Percentiles rank a stretch among this genome's conserved stretches.
phyloP scores from a whole-genome alignment of 305 asterid species.

The Nicotiana rustica region DNA sequence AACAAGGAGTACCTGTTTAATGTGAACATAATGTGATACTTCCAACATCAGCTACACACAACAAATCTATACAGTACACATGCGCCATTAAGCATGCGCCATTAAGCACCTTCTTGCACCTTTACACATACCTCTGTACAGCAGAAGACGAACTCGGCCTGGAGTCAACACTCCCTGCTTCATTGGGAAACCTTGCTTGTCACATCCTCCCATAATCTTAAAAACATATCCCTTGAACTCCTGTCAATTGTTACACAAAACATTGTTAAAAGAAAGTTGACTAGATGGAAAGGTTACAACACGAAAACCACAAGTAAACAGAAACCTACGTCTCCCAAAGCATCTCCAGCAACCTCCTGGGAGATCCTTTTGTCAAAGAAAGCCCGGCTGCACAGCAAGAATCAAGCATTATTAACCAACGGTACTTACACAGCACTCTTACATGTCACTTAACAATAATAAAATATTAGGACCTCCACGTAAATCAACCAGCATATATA shows the following conservation, averaged over 20 bases:
- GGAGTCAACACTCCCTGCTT: slow-evolving; percentile 57
- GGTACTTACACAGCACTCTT: neutral
- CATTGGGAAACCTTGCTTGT: slow-evolving; percentile 58
- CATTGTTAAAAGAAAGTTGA: neutral
- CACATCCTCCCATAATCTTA: slow-evolving; percentile 57
- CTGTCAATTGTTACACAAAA: slow-evolving; percentile 27
- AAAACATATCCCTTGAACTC: slow-evolving; percentile 54
- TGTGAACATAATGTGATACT: neutral
- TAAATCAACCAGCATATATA: neutral
- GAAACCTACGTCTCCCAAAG: slow-evolving; percentile 46
- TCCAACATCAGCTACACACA: neutral
- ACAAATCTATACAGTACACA: neutral
- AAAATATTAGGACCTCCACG: neutral
- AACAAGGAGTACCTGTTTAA: slow-evolving; percentile 52
- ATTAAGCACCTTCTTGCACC: neutral
- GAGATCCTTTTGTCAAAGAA: slow-evolving; percentile 56
- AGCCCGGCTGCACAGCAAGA: slow-evolving; percentile 43
- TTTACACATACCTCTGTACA: slow-evolving; percentile 42
- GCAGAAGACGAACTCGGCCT: slow-evolving; percentile 52
- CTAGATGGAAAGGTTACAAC: neutral
- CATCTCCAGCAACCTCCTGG: slow-evolving; percentile 52
- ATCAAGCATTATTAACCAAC: neutral
- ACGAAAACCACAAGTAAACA: neutral
- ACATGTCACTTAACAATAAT: neutral
- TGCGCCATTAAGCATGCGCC: neutral